Base-by-base conservation (phyloP, 1,284 basidiomycete species). In the Entoloma clypeatum region DNA sequence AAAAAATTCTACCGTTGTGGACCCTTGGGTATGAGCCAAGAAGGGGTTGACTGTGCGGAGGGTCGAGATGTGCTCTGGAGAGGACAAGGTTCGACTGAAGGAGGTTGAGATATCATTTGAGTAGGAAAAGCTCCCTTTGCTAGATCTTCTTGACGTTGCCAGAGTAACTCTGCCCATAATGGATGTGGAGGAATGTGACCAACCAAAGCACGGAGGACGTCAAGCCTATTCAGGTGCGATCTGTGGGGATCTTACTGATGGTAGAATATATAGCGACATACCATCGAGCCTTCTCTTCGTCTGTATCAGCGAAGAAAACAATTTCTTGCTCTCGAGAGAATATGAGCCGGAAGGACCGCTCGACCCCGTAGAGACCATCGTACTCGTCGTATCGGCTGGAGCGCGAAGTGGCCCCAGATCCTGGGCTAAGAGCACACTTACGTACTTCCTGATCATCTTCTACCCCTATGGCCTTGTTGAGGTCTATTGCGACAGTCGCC, bases 211-310 rank as follows among this genome's bases (percentile, higher is more conserved):
- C 76, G 74, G 7, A 95, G 71, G 2, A 92, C 81, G 47, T 87
- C 79, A 53, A 95, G 69, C 91, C 91, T 93, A 47, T 10, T 22
- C 53, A 34, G 7, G 21, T 26, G 23, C 24, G 21, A 9, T 41
- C 13, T 45, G 26, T 7, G 32, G n/a, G 13, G 5, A 17, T 7
- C 17, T 7, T 18, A 31, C 19, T 34, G 10, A n/a, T 30, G 31
- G 34, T 17, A 14, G 16, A 36, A 13, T 9, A 42, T 14, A 2
- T 1, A 32, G 17, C 4, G 22, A 71, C 83, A 56, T 60, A 92
- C 94, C 94, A 99, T 64, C 73, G 75, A 10, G 70, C 64, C 66
- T 96, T 97, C 59, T 93, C 89, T 47, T 84, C 83, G 50, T 94
- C 88, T 8, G 81, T 86, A 62, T 98, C 94, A 22, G 94, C 91